phyloP scores from a whole-genome alignment of 2,329 filamentous ascomycete genomes.

The Xylaria arbuscula region DNA sequence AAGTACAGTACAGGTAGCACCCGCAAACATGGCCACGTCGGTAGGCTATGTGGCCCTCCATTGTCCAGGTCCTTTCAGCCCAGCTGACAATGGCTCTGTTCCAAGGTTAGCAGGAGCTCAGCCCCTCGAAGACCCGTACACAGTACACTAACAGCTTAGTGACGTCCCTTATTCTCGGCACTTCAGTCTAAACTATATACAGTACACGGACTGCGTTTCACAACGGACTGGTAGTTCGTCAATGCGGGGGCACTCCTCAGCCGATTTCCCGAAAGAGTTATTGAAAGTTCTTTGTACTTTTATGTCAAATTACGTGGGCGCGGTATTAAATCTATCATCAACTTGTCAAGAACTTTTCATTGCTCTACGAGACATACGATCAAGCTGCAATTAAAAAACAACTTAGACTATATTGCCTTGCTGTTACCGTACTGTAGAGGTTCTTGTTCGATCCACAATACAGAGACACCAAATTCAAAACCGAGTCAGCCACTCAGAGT shows the following conservation, averaged over 20 bases:
- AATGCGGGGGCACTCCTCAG: constrained; percentile 7
- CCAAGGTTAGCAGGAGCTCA: constrained; percentile 25
- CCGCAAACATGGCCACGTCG: constrained; percentile 24
- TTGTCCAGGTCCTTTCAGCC: constrained; percentile 31
- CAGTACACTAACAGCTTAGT: neutral
- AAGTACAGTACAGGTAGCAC: constrained; percentile 6
- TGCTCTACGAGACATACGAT: constrained; percentile 10
- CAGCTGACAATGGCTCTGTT: constrained; percentile 35
- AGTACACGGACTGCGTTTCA: constrained; percentile 15
- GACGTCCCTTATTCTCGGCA: constrained; percentile 18
- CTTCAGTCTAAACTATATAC: neutral
- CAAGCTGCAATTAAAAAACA: constrained; percentile 3
- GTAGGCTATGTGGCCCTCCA: constrained; percentile 21
- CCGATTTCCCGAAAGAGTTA: constrained; percentile 27
- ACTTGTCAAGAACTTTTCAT: neutral
- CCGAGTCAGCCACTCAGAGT: constrained; percentile 18
- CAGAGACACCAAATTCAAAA: constrained; percentile 15
- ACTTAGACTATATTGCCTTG: too few species aligned
- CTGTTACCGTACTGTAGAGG: too few species aligned
- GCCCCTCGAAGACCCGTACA: constrained; percentile 12
- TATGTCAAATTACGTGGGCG: constrained; percentile 16
- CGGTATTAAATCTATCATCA: constrained; percentile 7
- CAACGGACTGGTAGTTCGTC: neutral
- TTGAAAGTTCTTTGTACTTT: constrained; percentile 19
- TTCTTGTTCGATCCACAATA: neutral